Percentiles rank a stretch among this genome's conserved stretches.
Conservation (phyloP, 2,329 filamentous ascomycete genomes). For the Colletotrichum orchidophilum region DNA sequence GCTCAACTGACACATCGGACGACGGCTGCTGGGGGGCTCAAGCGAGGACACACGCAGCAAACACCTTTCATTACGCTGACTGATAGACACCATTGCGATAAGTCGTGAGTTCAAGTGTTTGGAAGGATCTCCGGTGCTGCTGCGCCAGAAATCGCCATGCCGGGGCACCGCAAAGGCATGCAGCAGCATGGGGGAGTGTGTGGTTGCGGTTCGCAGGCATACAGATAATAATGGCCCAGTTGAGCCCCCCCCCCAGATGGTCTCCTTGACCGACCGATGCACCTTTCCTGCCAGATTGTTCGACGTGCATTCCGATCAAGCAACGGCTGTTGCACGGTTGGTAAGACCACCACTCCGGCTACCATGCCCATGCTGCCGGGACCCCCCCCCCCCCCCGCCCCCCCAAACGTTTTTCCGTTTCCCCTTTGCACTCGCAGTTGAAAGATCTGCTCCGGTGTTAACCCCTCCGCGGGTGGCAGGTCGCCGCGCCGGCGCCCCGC, state of each 20-base stretch:
- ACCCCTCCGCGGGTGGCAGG: too few relatives aligned
- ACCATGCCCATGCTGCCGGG: constrained; percentile 6
- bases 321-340: constrained; percentile 1
- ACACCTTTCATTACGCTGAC: background rate
- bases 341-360: constrained; percentile 10
- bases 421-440: too few relatives aligned
- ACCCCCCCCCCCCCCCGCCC: too few relatives aligned
- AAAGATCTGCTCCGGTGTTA: too few relatives aligned
- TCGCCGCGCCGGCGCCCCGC: background rate
- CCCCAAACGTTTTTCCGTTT: too few relatives aligned
- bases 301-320: constrained; percentile 19
- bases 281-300: background rate
- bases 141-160: background rate
- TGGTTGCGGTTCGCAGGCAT: background rate
- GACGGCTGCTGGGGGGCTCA: constrained; percentile 6
- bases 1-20: constrained; percentile 12
- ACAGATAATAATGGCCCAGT: background rate
- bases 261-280: background rate
- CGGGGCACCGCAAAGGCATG: background rate
- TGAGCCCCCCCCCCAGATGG: background rate
- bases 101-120: constrained; percentile 12
- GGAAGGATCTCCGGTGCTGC: constrained; percentile 13
- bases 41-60: background rate
- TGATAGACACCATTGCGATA: constrained; percentile 17
- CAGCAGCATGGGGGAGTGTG: background rate